A percentile compares a stretch with the other conserved stretches of the same genome.
These are phyloP conservation scores for Salix dunnii DNA, from an alignment of 345 rosid genomes.

Conservation along the genomic window DNA sequence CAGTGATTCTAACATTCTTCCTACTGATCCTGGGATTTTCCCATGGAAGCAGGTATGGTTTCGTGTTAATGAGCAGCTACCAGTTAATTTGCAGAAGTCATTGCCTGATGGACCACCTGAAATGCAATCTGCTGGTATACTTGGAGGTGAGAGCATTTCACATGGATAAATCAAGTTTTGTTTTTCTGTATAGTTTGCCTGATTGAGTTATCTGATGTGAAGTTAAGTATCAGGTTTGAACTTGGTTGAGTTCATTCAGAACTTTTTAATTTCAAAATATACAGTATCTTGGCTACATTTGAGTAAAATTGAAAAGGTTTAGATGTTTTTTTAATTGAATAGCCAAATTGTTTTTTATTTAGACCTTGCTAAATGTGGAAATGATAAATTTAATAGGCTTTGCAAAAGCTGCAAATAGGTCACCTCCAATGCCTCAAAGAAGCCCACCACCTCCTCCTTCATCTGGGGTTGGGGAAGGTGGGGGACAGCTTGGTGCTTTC, in stretches of 20 bases:
- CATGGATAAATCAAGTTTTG: not conserved
- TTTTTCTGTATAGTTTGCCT: not conserved
- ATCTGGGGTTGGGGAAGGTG: conserved; percentile 42
- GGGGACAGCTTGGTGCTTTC: conserved; percentile 80
- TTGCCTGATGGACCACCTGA: conserved; percentile 82
- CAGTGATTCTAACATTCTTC: conserved; percentile 41
- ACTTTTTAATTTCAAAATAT: too few species aligned
- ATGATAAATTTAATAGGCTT: conserved; percentile 40
- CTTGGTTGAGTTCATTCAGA: too few species aligned
- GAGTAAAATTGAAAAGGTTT: not conserved
- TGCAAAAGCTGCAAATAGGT: conserved; percentile 45
- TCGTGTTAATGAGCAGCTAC: conserved; percentile 86
- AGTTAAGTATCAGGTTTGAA: not conserved
- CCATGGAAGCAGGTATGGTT: conserved; percentile 83
- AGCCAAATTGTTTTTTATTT: not conserved
- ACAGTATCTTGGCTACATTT: too few species aligned
- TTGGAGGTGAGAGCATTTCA: conserved; percentile 44
- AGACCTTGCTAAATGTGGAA: not conserved
- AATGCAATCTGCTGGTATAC: conserved; percentile 41
- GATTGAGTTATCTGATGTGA: not conserved
- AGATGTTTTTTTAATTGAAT: not conserved
- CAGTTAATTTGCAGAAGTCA: conserved; percentile 69
- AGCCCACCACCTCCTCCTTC: conserved; percentile 76
- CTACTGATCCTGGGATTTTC: conserved; percentile 50
- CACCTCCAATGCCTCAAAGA: conserved; percentile 71